Base-by-base conservation (phyloP, 2,329 filamentous ascomycete species). In the Colletotrichum eleusines region DNA sequence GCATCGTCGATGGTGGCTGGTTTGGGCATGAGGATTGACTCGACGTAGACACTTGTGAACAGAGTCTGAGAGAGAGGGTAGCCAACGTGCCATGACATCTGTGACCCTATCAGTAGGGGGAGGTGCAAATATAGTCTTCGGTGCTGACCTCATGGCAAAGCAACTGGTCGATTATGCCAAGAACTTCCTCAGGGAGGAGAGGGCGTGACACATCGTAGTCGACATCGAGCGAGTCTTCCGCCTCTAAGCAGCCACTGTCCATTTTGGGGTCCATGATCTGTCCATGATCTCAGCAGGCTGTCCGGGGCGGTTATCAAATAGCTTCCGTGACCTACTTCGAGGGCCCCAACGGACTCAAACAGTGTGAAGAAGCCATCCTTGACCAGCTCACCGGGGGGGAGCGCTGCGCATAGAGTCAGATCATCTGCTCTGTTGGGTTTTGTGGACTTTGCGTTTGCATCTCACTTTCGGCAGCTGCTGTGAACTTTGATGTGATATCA, bases 231-330 rank as follows among this genome's bases (percentile, higher is more conserved):
- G 90, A 90, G 77, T 97, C 94, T 38, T 91, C 92, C 9, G 92
- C 89, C 26, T 89, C 87, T 8, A 97, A 85, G 74, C 92, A 94
- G 35, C 96, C 96, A 78, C 94, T 98, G 81, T 99, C 96, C 96
- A 99, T 99, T 82, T 98, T 99, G 1, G 93, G 91, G 78, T 99
- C 96, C 94, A 98, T 98, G 76, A 99, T 97, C 96, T 99, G 76
- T 33, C 50, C 26, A 12, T 16, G 14, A 16, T 63, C 55, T 72
- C 50, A 74, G 66, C 50, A 48, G 31, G 14, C n/a, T 11, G 26
- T 46, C 26, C 23, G 6, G 18, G 18, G 42, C 20, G 46, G n/a
- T 9, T 38, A 18, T 42, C 63, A 59, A 33, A 12, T 23, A 28
- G 20, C n/a, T 51, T 31, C n/a, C 26, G 14, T 44, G 23, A 20